Evolutionary conservation across 1,284 basidiomycete genomes (phyloP), one percentile per base, ranked within the genome.

Genomic region (Papiliotrema fonsecae): DNA sequence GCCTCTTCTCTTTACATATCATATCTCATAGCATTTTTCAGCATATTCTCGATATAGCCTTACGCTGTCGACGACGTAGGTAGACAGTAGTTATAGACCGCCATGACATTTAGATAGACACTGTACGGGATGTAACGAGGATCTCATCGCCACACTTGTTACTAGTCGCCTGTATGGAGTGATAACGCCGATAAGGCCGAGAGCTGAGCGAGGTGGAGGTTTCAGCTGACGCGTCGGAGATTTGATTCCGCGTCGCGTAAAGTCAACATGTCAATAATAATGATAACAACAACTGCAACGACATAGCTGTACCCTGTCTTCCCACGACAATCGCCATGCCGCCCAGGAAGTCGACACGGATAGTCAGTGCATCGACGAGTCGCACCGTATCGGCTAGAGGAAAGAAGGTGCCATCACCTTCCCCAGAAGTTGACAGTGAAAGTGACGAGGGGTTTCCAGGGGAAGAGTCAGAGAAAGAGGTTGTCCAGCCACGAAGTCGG

Each of bases 371-470:
- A 4, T 3, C 40, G 13, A 18, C 37, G 16, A 32, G 4, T 19
- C 42, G 31, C 6, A 16, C 31, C 10, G 42, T 19, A 4, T 44
- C 42, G 19, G 18, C 40, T 7, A 13, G 42, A 10, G 19, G 22
- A 6, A 44, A 44, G 42, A 3, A 27, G 11, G 42, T 32, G 14
- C 28, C 39, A 4, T 31, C 44, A 10, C 31, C 44, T 5, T 38
- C 24, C 21, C 45, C 50, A 2, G 30, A 31, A 16, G 35, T 47
- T 2, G 27, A 47, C 19, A 55, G 50, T 22, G 46, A 54, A 0
- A 55, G 57, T 2, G 60, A 56, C 4, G 50, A 49, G 16, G 50
- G 47, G n/a, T 53, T 51, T 27, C 57, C 44, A 36, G 55, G 44
- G 9, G 51, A 61, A 24, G 45, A 43, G 16, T 49, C 46, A 11